phyloP scores from a whole-genome alignment of 2,329 filamentous ascomycete genomes.

The Aschersonia sp. region DNA sequence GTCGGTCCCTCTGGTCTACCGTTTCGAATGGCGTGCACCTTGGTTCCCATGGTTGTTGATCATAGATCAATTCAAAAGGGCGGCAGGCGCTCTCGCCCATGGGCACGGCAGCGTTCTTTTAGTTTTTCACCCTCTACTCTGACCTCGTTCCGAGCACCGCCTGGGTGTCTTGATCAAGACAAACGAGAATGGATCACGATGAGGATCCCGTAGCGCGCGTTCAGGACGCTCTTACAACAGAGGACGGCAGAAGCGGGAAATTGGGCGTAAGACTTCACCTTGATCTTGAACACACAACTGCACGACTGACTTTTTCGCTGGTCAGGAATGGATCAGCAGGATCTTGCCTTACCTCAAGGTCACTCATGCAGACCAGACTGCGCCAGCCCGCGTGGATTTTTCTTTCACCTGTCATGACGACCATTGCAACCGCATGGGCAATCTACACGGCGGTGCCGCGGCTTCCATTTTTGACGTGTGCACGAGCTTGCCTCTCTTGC shows the following conservation, averaged over 20 bases:
- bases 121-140: too few species aligned
- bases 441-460: conserved; percentile 47
- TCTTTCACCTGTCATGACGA: conserved; percentile 30
- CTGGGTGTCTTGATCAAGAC: too few species aligned
- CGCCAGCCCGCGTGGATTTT: conserved; percentile 27
- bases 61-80: too few species aligned
- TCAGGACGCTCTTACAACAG: conserved; percentile 14
- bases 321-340: conserved; percentile 30
- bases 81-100: too few species aligned
- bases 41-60: too few species aligned
- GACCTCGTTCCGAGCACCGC: too few species aligned
- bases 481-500: conserved; percentile 43
- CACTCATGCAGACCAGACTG: conserved; percentile 17
- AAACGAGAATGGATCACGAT: neutral
- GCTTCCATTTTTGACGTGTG: conserved; percentile 54
- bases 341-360: conserved; percentile 28
- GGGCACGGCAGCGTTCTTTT: too few species aligned
- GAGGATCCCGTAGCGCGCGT: conserved; percentile 15
- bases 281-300: neutral
- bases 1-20: too few species aligned
- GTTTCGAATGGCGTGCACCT: too few species aligned
- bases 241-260: conserved; percentile 13
- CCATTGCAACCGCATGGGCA: conserved; percentile 38
- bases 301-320: neutral
- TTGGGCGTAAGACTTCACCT: conserved; percentile 13